Base-by-base conservation (phyloP, 257 asterid genomes). In the Salvia splendens region DNA sequence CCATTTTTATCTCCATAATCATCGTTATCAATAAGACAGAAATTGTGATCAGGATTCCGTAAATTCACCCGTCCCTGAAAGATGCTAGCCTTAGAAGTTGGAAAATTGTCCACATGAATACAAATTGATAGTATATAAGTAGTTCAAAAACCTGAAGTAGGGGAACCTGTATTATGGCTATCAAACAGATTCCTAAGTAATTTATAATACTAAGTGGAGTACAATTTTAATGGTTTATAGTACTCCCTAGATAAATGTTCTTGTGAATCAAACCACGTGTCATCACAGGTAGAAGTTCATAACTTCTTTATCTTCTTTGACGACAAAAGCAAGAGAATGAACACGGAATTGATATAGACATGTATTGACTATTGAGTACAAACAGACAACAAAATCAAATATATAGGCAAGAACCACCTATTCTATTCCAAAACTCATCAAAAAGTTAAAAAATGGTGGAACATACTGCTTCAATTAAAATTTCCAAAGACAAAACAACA, bases 31-130 rank as follows among this genome's bases (percentile, higher is more conserved):
- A 94, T 83, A 51, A 94, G 88, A 83, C 80, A 83, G 77, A 91
- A 94, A 45, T 70, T 85, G 80, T 91, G 91, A 35, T 83, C 92
- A 63, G 97, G 97, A 36, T 80, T 79, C 70, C 79, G 73, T 63
- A 94, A 84, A 80, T 88, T 84, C 70, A 91, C 99, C 72, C 83
- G 79, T 32, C 99, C 99, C 99, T 94, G 86, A 48, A 81, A 76
- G 40, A 64, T 17, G 69, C n/a, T 35, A 36, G 62, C 36, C 36
- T 14, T 63, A 50, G 66, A 45, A 11, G 36, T 64, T 71, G n/a
- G 61, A 20, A 17, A 52, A 20, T 64, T n/a, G 0, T n/a, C 45
- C 55, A 59, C 5, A 48, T 47, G 58, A 52, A 28, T 49, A 65
- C 32, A 55, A 6, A 16, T 17, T 43, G 46, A 40, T 3, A 36